phyloP scores from a whole-genome alignment of 2,329 filamentous ascomycete species.

The Grosmannia clavigera region DNA sequence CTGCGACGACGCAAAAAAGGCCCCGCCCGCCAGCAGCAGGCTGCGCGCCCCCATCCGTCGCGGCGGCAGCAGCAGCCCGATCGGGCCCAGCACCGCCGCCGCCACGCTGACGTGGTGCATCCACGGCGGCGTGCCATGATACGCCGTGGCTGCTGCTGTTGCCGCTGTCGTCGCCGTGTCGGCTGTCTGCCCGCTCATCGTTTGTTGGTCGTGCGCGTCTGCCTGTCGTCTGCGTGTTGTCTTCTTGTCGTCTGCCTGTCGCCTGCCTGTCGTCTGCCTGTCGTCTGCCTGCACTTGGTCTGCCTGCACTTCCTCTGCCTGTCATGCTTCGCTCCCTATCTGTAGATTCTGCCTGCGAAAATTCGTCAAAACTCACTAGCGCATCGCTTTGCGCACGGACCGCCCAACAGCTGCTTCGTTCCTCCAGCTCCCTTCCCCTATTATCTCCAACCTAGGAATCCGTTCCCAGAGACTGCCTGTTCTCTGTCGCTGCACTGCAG shows the following conservation, averaged over 20 bases:
- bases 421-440: neutral
- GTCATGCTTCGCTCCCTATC: too few species aligned
- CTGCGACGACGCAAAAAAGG: slow-evolving; percentile 42
- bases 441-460: too few species aligned
- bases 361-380: neutral
- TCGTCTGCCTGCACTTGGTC: too few species aligned
- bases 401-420: neutral
- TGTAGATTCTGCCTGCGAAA: neutral
- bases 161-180: neutral
- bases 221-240: too few species aligned
- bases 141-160: neutral
- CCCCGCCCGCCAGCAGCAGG: slow-evolving; percentile 34
- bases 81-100: slow-evolving; percentile 32
- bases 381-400: neutral
- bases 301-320: too few species aligned
- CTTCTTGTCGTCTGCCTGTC: too few species aligned
- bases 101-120: slow-evolving; percentile 36
- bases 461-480: too few species aligned
- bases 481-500: too few species aligned
- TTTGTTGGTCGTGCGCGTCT: neutral
- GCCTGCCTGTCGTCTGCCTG: too few species aligned
- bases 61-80: slow-evolving; percentile 39
- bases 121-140: slow-evolving; percentile 18
- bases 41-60: slow-evolving; percentile 37
- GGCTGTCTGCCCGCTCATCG: neutral